Evolutionary conservation across 352 stramenopile genomes (phyloP).

Genomic region (Halophytophthora batemanensis): DNA sequence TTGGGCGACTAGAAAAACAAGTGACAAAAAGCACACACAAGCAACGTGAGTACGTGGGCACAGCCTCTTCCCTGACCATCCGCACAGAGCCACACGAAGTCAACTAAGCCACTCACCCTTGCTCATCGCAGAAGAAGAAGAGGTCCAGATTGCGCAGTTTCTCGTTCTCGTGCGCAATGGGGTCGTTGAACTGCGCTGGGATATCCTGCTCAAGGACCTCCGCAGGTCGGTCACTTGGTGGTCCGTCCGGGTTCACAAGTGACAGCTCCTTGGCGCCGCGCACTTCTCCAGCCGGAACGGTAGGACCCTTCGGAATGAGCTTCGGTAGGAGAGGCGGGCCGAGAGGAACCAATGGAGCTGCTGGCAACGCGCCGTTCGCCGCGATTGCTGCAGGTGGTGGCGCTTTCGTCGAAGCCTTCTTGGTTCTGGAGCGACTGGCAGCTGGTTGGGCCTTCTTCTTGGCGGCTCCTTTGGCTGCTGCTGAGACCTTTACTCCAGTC

Average conservation of each 20-base stretch:
- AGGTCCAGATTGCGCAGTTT: constrained; percentile 73
- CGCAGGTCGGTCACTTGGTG: constrained; percentile 25
- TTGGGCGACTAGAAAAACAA: constrained; percentile 41
- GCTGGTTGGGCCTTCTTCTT: constrained; percentile 19
- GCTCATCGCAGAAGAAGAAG: constrained; percentile 86
- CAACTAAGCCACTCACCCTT: constrained; percentile 47
- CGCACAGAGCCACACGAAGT: constrained; percentile 1
- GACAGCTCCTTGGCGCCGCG: constrained; percentile 56
- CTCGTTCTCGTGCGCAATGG: constrained; percentile 58
- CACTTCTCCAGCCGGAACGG: constrained; percentile 52
- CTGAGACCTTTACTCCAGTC: constrained; percentile 5
- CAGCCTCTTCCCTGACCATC: neutral
- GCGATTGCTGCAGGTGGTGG: constrained; percentile 1
- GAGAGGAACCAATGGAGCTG: neutral
- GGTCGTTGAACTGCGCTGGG: constrained; percentile 62
- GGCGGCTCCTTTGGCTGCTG: constrained; percentile 11
- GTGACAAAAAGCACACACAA: constrained; percentile 1
- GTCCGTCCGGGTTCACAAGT: constrained; percentile 29
- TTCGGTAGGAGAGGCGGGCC: constrained; percentile 44
- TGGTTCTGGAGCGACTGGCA: constrained; percentile 5
- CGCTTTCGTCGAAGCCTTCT: constrained; percentile 2
- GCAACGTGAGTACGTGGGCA: neutral
- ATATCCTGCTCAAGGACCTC: constrained; percentile 68
- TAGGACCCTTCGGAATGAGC: constrained; percentile 56
- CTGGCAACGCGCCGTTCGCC: constrained; percentile 4